A percentile compares a stretch with the other conserved stretches of the same genome.
Evolutionary conservation across 371 early-diverging fungal species (phyloP).

Genomic region (Circinella umbellata): DNA sequence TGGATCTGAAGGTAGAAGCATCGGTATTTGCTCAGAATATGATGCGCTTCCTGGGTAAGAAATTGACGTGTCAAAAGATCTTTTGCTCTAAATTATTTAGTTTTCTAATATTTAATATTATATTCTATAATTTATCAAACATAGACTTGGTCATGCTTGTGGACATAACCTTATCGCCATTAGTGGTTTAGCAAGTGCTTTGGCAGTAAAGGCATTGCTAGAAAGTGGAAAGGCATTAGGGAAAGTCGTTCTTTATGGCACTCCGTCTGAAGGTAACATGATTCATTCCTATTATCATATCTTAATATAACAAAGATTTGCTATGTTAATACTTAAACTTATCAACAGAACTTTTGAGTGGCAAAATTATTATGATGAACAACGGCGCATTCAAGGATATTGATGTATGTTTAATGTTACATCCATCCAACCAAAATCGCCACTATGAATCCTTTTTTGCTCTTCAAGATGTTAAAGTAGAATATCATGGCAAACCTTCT

Average conservation of each 20-base stretch:
- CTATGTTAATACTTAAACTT: no score
- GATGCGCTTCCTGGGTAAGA: constrained; percentile 66
- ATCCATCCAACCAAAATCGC: constrained; percentile 40
- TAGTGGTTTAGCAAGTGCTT: constrained; percentile 66
- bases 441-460: constrained; percentile 45
- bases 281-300: not conserved
- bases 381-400: constrained; percentile 62
- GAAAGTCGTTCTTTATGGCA: constrained; percentile 75
- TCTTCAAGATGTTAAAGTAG: constrained; percentile 55
- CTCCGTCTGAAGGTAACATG: constrained; percentile 71
- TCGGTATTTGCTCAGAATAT: constrained; percentile 67
- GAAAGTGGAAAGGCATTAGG: constrained; percentile 56
- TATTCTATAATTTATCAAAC: not conserved
- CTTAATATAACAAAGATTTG: no score
- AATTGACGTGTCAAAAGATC: not conserved
- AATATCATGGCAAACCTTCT: constrained; percentile 70
- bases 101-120: no score
- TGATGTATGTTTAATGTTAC: constrained; percentile 78
- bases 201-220: constrained; percentile 63
- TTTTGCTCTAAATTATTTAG: no score
- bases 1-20: constrained; percentile 35
- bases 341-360: constrained; percentile 55
- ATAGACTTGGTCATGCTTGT: constrained; percentile 67
- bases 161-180: constrained; percentile 76
- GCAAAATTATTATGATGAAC: constrained; percentile 72